Conservation (phyloP, 257 asterid species). For the Datura wrightii region DNA sequence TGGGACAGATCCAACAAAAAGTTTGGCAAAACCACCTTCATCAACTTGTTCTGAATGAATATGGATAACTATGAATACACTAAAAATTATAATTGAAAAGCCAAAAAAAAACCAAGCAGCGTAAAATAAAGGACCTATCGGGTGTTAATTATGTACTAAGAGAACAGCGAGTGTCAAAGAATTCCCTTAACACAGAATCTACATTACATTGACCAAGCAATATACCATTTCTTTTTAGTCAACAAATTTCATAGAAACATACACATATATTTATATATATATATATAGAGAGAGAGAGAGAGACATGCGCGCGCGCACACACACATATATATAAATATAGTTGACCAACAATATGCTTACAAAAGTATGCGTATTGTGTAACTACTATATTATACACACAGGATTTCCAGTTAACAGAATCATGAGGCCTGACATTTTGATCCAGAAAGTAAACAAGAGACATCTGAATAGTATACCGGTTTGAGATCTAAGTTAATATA, state of each 20-base stretch:
- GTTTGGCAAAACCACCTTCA: slow-evolving; percentile 74
- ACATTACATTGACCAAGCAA: slow-evolving; percentile 4
- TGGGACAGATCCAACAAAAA: slow-evolving; percentile 95
- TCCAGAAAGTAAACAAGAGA: slow-evolving; percentile 2
- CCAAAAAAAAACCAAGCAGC: slow-evolving; percentile 13
- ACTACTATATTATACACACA: not conserved
- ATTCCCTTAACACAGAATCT: not conserved
- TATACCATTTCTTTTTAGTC: not conserved
- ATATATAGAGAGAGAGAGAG: not conserved
- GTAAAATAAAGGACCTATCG: not conserved
- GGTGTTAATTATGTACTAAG: not conserved
- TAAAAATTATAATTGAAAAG: not conserved
- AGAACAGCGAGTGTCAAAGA: not conserved
- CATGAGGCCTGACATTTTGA: slow-evolving; percentile 17
- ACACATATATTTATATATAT: not conserved
- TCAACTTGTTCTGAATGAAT: slow-evolving; percentile 57
- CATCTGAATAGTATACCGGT: not conserved
- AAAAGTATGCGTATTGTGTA: not conserved
- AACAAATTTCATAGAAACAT: not conserved
- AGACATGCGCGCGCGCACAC: too few species aligned
- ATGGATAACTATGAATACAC: slow-evolving; percentile 13
- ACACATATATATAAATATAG: too few species aligned
- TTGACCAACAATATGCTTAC: not conserved
- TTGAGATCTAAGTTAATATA: not conserved
- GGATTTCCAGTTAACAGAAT: not conserved